Evolutionary conservation across 2,329 filamentous ascomycete genomes (phyloP).

Genomic region (Sclerotinia trifoliorum): DNA sequence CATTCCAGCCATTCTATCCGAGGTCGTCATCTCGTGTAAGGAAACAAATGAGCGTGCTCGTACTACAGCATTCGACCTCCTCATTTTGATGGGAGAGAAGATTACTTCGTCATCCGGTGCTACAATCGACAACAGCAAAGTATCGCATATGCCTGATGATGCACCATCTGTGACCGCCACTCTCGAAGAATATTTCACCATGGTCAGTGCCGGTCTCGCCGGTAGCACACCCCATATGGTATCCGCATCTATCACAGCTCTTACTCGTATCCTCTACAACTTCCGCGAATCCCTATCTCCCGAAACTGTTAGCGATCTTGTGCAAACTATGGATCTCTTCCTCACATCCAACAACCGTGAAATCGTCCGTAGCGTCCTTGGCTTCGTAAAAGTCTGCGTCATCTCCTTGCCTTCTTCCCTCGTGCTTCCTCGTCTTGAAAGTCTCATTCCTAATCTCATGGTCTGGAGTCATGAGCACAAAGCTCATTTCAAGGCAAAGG

Average conservation of each 20-base stretch:
- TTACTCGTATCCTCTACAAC: conserved; percentile 90
- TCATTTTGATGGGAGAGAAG: conserved; percentile 83
- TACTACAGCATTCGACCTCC: conserved; percentile 82
- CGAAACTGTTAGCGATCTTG: conserved; percentile 75
- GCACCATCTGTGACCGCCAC: conserved; percentile 75
- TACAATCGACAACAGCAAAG: conserved; percentile 79
- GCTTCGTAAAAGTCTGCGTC: conserved; percentile 94
- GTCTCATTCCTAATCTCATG: conserved; percentile 85
- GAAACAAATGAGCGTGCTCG: conserved; percentile 96
- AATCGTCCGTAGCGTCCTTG: conserved; percentile 90
- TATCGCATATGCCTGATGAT: conserved; percentile 81
- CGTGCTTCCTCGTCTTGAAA: conserved; percentile 72
- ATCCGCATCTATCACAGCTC: conserved; percentile 90
- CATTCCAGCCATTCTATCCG: conserved; percentile 84
- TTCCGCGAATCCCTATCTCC: conserved; percentile 71
- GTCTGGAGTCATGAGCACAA: conserved; percentile 98
- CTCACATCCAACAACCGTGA: conserved; percentile 95
- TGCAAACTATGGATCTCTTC: conserved; percentile 95
- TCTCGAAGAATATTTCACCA: conserved; percentile 95
- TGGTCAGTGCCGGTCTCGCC: conserved; percentile 94
- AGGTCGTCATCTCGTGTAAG: conserved; percentile 95
- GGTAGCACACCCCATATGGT: conserved; percentile 96
- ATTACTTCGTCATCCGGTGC: conserved; percentile 67
- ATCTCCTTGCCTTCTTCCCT: conserved; percentile 79
- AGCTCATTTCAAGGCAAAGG: conserved; percentile 92